Evolutionary conservation across 768 basidiomycete genomes (phyloP).

Genomic region (Agaricus sinodeliciosus): DNA sequence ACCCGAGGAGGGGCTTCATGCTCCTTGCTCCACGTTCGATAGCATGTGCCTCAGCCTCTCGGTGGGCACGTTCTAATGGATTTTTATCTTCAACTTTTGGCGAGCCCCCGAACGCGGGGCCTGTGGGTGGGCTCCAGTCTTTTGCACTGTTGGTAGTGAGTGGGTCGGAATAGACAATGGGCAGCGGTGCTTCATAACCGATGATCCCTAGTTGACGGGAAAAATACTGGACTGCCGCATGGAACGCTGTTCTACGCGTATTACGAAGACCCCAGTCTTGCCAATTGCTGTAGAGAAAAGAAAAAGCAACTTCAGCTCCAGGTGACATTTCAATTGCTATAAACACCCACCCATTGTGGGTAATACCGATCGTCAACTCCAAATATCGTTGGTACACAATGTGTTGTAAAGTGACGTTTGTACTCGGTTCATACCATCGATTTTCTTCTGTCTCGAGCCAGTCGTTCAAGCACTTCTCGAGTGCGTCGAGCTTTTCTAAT

Average conservation of each 20-base stretch:
- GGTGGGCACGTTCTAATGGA: conserved; percentile 9
- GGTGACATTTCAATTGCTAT: neutral
- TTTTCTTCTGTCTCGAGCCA: conserved; percentile 80
- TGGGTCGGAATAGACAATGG: conserved; percentile 43
- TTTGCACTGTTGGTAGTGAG: conserved; percentile 4
- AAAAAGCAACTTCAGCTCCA: neutral
- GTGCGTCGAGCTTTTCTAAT: conserved; percentile 59
- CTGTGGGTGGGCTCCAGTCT: conserved; percentile 6
- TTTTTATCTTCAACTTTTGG: conserved; percentile 1
- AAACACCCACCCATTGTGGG: conserved; percentile 38
- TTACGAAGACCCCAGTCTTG: conserved; percentile 55
- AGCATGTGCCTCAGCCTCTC: conserved; percentile 18
- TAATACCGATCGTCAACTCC: conserved; percentile 62
- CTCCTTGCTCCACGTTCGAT: conserved; percentile 21
- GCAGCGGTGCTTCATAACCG: conserved; percentile 53
- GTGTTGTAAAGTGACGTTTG: conserved; percentile 53
- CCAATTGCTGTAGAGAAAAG: conserved; percentile 19
- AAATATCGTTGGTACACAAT: conserved; percentile 63
- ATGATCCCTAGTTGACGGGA: conserved; percentile 63
- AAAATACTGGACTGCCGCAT: conserved; percentile 71
- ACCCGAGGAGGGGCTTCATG: conserved; percentile 37
- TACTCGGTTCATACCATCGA: conserved; percentile 69
- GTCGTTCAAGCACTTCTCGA: conserved; percentile 60
- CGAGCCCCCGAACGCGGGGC: conserved; percentile 11
- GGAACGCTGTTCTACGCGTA: conserved; percentile 68